Conservation (phyloP, 805 yeast species). For the Metschnikowia baotianmanensis region DNA sequence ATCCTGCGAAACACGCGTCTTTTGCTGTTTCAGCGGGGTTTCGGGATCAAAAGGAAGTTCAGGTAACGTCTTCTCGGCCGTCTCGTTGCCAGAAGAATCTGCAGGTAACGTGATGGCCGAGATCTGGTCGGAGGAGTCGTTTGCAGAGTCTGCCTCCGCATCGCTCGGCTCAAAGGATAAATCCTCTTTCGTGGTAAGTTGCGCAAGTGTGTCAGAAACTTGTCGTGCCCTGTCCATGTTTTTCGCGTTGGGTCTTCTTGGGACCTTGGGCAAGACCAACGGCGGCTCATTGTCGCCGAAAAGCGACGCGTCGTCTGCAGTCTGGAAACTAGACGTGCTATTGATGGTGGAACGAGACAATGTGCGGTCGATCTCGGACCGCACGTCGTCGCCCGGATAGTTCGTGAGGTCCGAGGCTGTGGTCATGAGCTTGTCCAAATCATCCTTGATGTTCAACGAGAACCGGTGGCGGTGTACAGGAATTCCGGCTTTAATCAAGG, state of each 20-base stretch:
- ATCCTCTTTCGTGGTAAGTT: background rate
- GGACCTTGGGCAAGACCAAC: slow-evolving; percentile 16
- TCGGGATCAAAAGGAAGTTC: too few relatives aligned
- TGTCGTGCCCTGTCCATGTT: slow-evolving; percentile 17
- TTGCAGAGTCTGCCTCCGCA: background rate
- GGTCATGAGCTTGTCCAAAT: slow-evolving; percentile 38
- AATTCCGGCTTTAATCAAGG: background rate
- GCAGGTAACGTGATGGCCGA: slow-evolving; percentile 3
- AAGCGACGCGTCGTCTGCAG: slow-evolving; percentile 13
- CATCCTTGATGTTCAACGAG: slow-evolving; percentile 34
- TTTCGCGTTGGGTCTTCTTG: slow-evolving; percentile 17
- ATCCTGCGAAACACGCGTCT: background rate
- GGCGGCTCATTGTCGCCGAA: background rate
- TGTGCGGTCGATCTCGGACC: background rate
- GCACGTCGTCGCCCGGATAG: background rate
- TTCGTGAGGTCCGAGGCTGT: slow-evolving; percentile 23
- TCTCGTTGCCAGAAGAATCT: background rate
- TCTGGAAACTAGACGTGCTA: slow-evolving; percentile 13
- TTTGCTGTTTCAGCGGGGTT: background rate
- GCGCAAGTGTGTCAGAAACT: slow-evolving; percentile 12
- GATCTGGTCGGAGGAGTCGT: background rate
- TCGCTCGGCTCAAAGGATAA: slow-evolving; percentile 3
- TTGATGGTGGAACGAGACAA: background rate
- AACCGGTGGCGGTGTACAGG: slow-evolving; percentile 13
- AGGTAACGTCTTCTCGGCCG: too few relatives aligned